Evolutionary conservation across 2,329 filamentous ascomycete species (phyloP), one percentile per base, ranked within the genome.

Genomic region (Hansfordia pulvinata): DNA sequence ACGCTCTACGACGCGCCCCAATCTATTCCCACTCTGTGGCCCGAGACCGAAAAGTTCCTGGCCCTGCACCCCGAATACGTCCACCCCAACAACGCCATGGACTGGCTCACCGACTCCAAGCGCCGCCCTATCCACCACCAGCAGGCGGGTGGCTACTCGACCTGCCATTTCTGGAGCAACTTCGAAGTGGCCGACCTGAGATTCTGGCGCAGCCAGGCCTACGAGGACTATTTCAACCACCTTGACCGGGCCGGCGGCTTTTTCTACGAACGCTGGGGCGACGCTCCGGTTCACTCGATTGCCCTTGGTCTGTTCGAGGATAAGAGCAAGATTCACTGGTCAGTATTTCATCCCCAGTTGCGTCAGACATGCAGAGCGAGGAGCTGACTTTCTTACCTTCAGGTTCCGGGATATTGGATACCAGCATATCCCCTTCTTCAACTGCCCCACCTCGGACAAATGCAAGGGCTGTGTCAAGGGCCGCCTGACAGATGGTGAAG

Each of bases 341-440:
- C 57, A 35, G 76, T 58, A n/a, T 11, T n/a, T 12, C 13, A 10
- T 3, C 18, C 17, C 10, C 12, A 19, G 4, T 16, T 20, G 7
- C 25, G 5, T 8, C 19, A 17, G 10, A 14, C 11, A 17, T 18
- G 12, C 3, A 11, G 19, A n/a, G 29, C n/a, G 20, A 12, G 28
- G 26, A 29, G 12, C 42, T 43, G 32, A 42, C 20, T 26, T 16
- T 14, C 9, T 33, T 30, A 6, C n/a, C n/a, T n/a, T n/a, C 36
- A 93, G 86, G 86, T 98, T 98, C 76, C 86, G 88, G 28, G 90
- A 98, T 50, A 96, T 98, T 39, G 90, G 90, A 31, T 98, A 98
- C 58, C 85, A 94, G 45, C 90, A 98, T 43, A 86, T 96, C 28
- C 90, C 90, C 23, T 98, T 93, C 60, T 93, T 93, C 66, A 98